Evolutionary conservation across 306 rosid genomes (phyloP), one percentile per base, ranked within the genome.

Genomic region (Comarum palustre): DNA sequence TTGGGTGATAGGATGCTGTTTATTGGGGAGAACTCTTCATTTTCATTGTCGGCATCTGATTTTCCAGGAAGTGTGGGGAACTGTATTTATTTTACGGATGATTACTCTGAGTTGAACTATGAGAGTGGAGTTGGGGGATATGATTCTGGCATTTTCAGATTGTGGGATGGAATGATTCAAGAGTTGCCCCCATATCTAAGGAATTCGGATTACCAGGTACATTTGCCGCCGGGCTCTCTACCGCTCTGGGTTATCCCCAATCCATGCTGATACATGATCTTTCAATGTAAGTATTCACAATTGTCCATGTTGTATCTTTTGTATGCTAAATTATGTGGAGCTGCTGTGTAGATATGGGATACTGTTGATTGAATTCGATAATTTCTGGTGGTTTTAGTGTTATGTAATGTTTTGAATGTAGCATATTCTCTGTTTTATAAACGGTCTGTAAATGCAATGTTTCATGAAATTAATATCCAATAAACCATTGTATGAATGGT

Each of bases 211-310:
- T 72, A 81, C 45, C 54, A 50, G 17, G 73, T 76, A 1, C 82
- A 79, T 45, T 80, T 84, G 77, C 87, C 82, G 6, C 83, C 86
- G 19, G 66, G 52, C 66, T 71, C 75, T 39, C 52, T 55, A 5
- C 95, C 95, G 0, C 71, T 91, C 34, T 91, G 97, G 97, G 72
- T 91, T 66, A 69, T 89, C 0, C 97, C 96, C 0, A 87, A 82
- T 80, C 93, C 96, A 0, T 84, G 84, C 64, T 87, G 17, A 81
- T 59, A 2, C 17, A 22, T 13, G 68, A 69, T n/a, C 61, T n/a
- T 22, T 61, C 63, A 39, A 22, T 75, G 78, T 66, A 17, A 51
- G 45, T 75, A 57, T 13, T 39, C 42, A 10, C 20, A 7, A 11
- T 8, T 17, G 24, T 48, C 22, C 66, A 29, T 3, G 9, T 14